Evolutionary conservation across 2,329 filamentous ascomycete genomes (phyloP).

Genomic region (Aspergillus chevalieri): DNA sequence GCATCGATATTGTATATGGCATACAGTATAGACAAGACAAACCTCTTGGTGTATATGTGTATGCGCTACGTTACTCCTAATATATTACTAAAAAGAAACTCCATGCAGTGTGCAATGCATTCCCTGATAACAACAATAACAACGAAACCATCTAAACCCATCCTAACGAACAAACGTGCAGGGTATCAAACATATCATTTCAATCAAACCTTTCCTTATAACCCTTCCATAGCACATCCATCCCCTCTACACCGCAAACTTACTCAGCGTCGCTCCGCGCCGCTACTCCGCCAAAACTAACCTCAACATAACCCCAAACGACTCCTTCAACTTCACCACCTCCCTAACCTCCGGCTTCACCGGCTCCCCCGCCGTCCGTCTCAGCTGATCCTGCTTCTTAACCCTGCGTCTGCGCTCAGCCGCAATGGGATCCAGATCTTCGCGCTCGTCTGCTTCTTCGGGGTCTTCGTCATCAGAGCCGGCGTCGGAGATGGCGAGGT

Average conservation of each 20-base stretch:
- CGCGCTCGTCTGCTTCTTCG: conserved; percentile 63
- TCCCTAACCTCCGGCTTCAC: conserved; percentile 72
- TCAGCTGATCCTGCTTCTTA: conserved; percentile 71
- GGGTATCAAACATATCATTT: too few species aligned
- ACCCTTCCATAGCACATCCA: not conserved
- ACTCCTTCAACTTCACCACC: conserved; percentile 70
- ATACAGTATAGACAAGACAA: too few species aligned
- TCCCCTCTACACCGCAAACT: not conserved
- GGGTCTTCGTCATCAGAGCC: conserved; percentile 60
- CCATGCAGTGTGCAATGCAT: too few species aligned
- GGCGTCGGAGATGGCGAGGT: conserved; percentile 73
- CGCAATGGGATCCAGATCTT: conserved; percentile 79
- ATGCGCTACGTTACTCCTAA: too few species aligned
- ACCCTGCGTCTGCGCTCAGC: conserved; percentile 73
- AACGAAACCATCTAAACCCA: conserved; percentile 2
- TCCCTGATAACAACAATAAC: too few species aligned
- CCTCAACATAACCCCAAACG: conserved; percentile 76
- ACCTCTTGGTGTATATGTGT: too few species aligned
- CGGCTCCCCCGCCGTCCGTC: conserved; percentile 76
- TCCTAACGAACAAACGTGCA: conserved; percentile 1
- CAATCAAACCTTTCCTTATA: too few species aligned
- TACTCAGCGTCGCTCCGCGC: too few species aligned
- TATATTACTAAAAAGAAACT: too few species aligned
- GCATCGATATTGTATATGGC: too few species aligned
- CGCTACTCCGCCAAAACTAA: conserved; percentile 67